These are phyloP conservation scores for Holtermanniella nyarrowii DNA, from an alignment of 768 basidiomycete species.

Conservation along the genomic window DNA sequence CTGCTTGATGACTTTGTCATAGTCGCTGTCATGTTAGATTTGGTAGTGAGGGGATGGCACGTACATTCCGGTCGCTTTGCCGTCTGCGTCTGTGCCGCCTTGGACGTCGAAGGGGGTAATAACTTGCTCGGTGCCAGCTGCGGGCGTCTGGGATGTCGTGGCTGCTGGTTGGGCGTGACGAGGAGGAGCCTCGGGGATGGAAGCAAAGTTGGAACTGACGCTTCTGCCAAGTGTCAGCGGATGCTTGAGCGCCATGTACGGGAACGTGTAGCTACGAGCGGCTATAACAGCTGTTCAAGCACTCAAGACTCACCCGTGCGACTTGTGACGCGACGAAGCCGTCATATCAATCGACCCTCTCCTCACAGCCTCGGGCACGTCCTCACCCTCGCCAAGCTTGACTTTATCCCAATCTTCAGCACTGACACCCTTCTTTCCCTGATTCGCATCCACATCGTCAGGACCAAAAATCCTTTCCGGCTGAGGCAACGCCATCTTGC, in stretches of 20 bases:
- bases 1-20: slow-evolving; percentile 85
- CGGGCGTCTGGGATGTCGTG: neutral
- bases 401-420: slow-evolving; percentile 39
- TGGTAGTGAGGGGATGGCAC: neutral
- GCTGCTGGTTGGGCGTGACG: slow-evolving; percentile 2
- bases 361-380: slow-evolving; percentile 38
- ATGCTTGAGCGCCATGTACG: too few relatives aligned
- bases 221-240: too few relatives aligned
- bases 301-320: neutral
- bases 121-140: slow-evolving; percentile 51
- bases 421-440: slow-evolving; percentile 24
- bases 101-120: slow-evolving; percentile 98
- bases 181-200: slow-evolving; percentile 3
- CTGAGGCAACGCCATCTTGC: slow-evolving; percentile 36
- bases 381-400: slow-evolving; percentile 29
- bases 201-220: neutral
- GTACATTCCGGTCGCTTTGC: slow-evolving; percentile 54
- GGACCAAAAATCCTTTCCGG: slow-evolving; percentile 8
- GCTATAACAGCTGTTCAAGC: neutral
- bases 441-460: slow-evolving; percentile 18
- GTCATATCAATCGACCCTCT: slow-evolving; percentile 1
- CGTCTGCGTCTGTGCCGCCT: slow-evolving; percentile 75
- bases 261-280: too few relatives aligned
- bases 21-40: slow-evolving; percentile 58
- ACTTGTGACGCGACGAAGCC: neutral